phyloP scores from a whole-genome alignment of 805 yeast species.

The Yarrowia divulgata region DNA sequence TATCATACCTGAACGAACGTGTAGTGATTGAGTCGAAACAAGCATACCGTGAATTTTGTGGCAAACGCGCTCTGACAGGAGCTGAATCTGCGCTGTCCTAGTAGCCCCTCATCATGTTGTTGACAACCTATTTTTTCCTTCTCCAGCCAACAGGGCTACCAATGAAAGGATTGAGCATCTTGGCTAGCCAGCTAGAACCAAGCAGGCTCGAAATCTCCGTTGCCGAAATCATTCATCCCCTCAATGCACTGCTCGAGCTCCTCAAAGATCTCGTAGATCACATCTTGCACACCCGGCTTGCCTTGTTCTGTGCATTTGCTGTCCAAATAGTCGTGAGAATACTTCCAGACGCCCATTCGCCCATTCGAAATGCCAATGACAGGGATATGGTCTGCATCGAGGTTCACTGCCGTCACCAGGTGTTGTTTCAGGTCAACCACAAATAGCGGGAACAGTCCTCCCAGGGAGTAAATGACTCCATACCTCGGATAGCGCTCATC shows the following conservation, averaged over 20 bases:
- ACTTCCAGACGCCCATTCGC: neutral
- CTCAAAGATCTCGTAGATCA: neutral
- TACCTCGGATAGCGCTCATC: neutral
- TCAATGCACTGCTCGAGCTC: neutral
- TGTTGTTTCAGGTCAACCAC: neutral
- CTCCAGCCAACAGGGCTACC: no score
- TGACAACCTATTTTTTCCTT: no score
- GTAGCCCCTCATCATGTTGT: no score
- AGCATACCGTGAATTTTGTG: no score
- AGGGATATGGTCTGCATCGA: neutral
- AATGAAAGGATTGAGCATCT: no score
- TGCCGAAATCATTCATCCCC: neutral
- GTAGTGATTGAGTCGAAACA: no score
- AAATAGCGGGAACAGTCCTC: neutral
- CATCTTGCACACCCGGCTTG: neutral
- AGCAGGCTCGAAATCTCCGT: neutral
- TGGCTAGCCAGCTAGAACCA: no score
- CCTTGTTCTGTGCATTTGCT: neutral
- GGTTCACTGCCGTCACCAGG: neutral
- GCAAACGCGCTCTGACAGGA: no score
- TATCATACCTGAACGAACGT: no score
- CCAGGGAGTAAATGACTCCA: neutral
- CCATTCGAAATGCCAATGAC: neutral
- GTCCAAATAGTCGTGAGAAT: neutral
- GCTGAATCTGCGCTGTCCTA: no score